These are phyloP conservation scores for Sporothrix inflata DNA, from an alignment of 2,329 filamentous ascomycete species.

Conservation along the genomic window DNA sequence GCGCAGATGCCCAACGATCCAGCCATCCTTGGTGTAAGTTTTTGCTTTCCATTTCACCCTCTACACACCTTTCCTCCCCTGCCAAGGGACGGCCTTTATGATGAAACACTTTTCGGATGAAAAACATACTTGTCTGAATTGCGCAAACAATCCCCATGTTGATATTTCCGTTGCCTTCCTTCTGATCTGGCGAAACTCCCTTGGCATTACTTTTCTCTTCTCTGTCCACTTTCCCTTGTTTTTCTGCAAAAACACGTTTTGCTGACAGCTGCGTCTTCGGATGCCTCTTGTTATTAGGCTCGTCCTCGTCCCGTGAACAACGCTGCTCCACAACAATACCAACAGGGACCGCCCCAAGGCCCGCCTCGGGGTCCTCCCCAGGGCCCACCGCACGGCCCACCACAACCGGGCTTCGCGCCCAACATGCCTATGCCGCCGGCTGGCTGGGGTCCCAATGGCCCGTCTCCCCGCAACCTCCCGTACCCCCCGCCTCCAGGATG, in stretches of 20 bases:
- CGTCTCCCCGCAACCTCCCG: constrained; percentile 54
- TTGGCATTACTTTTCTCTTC: not conserved
- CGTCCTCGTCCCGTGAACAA: constrained; percentile 42
- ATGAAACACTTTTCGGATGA: constrained; percentile 98
- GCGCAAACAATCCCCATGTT: constrained; percentile 89
- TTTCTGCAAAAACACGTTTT: not conserved
- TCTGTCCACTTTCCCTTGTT: not conserved
- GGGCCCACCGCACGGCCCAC: constrained; percentile 34
- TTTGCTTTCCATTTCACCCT: constrained; percentile 5
- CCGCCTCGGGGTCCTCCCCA: constrained; percentile 35
- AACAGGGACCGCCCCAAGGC: constrained; percentile 34
- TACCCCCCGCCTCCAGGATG: constrained; percentile 79
- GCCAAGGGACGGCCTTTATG: constrained; percentile 52
- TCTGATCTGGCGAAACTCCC: constrained; percentile 67
- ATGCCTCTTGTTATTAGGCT: constrained; percentile 39
- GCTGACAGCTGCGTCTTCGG: constrained; percentile 17
- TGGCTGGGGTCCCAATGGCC: constrained; percentile 40
- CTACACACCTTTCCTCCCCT: constrained; percentile 22
- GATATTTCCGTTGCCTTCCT: constrained; percentile 99
- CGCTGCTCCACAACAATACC: constrained; percentile 42
- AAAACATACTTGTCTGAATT: constrained; percentile 82
- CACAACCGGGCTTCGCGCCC: constrained; percentile 38
- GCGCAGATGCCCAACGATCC: constrained; percentile 89
- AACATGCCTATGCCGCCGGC: constrained; percentile 40
- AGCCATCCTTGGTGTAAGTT: constrained; percentile 96